Conservation (phyloP, 345 rosid genomes). For the Moricandia arvensis region DNA sequence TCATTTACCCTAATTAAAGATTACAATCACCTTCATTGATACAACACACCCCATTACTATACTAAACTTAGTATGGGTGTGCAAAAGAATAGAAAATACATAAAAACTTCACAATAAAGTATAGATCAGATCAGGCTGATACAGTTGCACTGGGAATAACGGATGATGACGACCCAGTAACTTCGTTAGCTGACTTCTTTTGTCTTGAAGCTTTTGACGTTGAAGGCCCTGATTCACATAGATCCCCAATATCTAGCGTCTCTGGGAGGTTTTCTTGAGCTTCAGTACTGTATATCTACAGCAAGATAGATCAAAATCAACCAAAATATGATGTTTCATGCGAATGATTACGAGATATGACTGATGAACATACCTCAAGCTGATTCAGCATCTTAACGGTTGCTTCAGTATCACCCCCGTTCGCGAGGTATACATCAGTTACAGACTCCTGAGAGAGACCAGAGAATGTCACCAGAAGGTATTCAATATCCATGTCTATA, state of each 20-base stretch:
- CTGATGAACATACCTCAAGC: conserved; percentile 58
- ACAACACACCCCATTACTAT: background rate
- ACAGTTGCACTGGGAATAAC: conserved; percentile 29
- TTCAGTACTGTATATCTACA: conserved; percentile 53
- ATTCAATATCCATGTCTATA: conserved; percentile 69
- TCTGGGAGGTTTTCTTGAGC: conserved; percentile 63
- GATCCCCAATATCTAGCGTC: conserved; percentile 74
- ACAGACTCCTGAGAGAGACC: conserved; percentile 78
- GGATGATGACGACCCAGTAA: conserved; percentile 50
- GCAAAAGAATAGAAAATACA: background rate
- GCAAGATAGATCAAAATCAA: background rate
- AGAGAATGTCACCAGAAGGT: conserved; percentile 63
- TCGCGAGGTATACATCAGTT: conserved; percentile 71
- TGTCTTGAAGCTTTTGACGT: conserved; percentile 44
- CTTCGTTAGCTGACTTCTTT: conserved; percentile 43
- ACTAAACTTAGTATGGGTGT: background rate
- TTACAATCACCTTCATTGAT: background rate
- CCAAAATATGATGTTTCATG: background rate
- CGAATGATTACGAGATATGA: background rate
- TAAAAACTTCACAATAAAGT: background rate
- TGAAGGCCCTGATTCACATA: conserved; percentile 45
- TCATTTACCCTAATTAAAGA: background rate
- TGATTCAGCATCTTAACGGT: conserved; percentile 79
- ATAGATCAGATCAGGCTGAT: conserved; percentile 30
- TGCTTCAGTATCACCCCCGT: conserved; percentile 66